These are phyloP conservation scores for Torulaspora maleeae DNA, from an alignment of 805 yeast species.

Conservation along the genomic window DNA sequence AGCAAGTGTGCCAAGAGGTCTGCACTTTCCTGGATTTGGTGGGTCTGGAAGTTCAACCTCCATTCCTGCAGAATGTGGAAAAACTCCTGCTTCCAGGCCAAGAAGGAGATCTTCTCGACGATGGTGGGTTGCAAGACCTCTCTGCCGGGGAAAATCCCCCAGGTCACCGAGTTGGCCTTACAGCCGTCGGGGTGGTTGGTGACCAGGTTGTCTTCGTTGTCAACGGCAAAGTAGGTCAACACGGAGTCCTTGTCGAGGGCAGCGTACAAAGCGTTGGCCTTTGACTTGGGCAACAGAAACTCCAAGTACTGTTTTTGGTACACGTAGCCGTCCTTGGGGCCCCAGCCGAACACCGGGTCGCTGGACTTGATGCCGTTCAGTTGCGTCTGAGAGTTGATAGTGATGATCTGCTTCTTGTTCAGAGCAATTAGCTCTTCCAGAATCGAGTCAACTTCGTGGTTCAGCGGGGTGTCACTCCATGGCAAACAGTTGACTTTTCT, in stretches of 20 bases:
- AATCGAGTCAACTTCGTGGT: constrained; percentile 66
- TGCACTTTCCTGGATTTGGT: constrained; percentile 33
- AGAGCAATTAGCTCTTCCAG: constrained; percentile 54
- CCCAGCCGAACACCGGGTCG: constrained; percentile 85
- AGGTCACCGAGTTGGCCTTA: constrained; percentile 90
- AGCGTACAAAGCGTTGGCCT: constrained; percentile 22
- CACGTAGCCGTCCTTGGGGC: constrained; percentile 87
- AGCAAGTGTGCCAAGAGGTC: constrained; percentile 31
- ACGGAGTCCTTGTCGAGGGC: constrained; percentile 42
- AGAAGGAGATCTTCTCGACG: constrained; percentile 83
- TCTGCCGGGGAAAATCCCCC: constrained; percentile 97
- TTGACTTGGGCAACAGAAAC: constrained; percentile 61
- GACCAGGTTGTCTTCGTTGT: constrained; percentile 47
- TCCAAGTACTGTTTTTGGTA: constrained; percentile 93
- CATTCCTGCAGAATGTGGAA: constrained; percentile 79
- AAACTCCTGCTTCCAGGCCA: constrained; percentile 97
- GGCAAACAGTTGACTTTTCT: constrained; percentile 76
- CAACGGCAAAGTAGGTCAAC: constrained; percentile 76
- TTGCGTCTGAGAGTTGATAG: constrained; percentile 93
- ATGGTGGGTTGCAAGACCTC: constrained; percentile 94
- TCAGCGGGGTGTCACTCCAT: constrained; percentile 91
- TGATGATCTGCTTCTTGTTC: constrained; percentile 63
- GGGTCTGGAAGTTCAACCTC: constrained; percentile 49
- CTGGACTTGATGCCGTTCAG: constrained; percentile 72
- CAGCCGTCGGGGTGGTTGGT: constrained; percentile 67